phyloP scores from a whole-genome alignment of 306 rosid genomes.

The Psophocarpus tetragonolobus region DNA sequence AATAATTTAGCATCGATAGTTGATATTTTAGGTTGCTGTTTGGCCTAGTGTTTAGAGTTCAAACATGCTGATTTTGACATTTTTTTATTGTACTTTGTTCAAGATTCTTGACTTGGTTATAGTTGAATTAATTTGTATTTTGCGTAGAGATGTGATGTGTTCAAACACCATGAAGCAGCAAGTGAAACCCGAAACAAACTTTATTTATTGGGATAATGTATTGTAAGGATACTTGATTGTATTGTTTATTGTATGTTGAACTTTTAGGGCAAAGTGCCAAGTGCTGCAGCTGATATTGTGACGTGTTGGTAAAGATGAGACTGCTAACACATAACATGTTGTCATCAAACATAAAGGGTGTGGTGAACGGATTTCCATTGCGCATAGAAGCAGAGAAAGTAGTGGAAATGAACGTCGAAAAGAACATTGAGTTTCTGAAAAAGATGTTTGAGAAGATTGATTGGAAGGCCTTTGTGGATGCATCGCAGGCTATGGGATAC shows the following conservation, averaged over 20 bases:
- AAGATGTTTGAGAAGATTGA: conserved; percentile 80
- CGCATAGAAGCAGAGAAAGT: conserved; percentile 72
- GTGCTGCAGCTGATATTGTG: neutral
- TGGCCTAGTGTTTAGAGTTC: neutral
- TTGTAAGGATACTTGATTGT: neutral
- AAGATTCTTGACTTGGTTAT: neutral
- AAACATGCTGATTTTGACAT: neutral
- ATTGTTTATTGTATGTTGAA: conserved; percentile 13
- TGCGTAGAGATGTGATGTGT: neutral
- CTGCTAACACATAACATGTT: conserved; percentile 90
- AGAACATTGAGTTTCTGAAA: conserved; percentile 61
- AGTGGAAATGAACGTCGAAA: conserved; percentile 68
- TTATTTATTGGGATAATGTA: neutral
- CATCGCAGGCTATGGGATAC: conserved; percentile 67
- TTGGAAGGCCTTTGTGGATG: conserved; percentile 72
- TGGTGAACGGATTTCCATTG: conserved; percentile 74
- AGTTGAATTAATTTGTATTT: neutral
- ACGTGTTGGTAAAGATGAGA: conserved; percentile 54
- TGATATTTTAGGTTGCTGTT: neutral
- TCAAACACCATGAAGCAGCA: neutral
- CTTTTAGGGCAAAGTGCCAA: neutral
- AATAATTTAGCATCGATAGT: neutral
- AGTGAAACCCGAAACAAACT: neutral
- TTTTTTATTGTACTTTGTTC: neutral
- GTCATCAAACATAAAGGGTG: conserved; percentile 85